A percentile compares a stretch with the other conserved stretches of the same genome.
Conservation (phyloP, 352 stramenopile species). For the Globisporangium echinulatum region DNA sequence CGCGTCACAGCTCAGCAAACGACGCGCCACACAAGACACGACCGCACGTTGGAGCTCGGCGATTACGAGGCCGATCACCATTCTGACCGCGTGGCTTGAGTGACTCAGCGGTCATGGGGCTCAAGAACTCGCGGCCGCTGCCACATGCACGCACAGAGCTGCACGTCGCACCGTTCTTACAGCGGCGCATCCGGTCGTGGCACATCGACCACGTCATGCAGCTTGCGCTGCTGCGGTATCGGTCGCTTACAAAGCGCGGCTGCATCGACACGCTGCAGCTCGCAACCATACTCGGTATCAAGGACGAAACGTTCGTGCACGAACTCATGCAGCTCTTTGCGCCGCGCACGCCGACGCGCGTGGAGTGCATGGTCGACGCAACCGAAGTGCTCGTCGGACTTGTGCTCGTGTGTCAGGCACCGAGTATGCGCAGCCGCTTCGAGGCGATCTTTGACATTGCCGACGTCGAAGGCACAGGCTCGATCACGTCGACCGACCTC, state of each 20-base stretch:
- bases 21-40: no score
- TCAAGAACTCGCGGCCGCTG: slow-evolving; percentile 50
- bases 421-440: slow-evolving; percentile 49
- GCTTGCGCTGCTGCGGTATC: slow-evolving; percentile 47
- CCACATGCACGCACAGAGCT: slow-evolving; percentile 35
- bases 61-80: no score
- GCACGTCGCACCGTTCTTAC: slow-evolving; percentile 40
- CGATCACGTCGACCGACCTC: slow-evolving; percentile 33
- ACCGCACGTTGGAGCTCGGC: no score
- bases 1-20: no score
- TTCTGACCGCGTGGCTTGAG: no score
- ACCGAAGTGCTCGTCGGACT: slow-evolving; percentile 63
- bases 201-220: slow-evolving; percentile 41
- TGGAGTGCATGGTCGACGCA: slow-evolving; percentile 64
- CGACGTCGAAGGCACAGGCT: slow-evolving; percentile 27
- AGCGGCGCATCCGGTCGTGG: slow-evolving; percentile 47
- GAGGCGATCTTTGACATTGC: slow-evolving; percentile 65
- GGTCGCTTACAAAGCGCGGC: slow-evolving; percentile 40
- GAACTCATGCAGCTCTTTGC: slow-evolving; percentile 47
- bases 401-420: slow-evolving; percentile 54
- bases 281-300: slow-evolving; percentile 37
- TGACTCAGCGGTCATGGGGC: slow-evolving; percentile 26
- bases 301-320: slow-evolving; percentile 37
- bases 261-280: slow-evolving; percentile 61
- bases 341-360: slow-evolving; percentile 42